Base-by-base conservation (phyloP, 75 land plant genomes). In the Selaginella moellendorffii region DNA sequence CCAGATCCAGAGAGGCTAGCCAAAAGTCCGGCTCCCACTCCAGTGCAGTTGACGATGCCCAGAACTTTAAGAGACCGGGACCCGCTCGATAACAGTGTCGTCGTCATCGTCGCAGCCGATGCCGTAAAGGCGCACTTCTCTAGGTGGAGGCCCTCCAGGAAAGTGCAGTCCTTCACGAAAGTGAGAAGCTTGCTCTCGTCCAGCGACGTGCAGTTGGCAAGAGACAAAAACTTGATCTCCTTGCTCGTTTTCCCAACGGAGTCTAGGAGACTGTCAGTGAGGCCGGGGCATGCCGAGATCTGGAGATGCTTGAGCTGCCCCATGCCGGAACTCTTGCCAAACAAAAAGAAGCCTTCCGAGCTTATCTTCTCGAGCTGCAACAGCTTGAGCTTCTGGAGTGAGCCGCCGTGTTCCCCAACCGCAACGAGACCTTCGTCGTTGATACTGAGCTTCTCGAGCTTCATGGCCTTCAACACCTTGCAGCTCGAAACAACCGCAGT, bases 111-210 rank as follows among this genome's bases (percentile, higher is more conserved):
- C n/a, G n/a, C n/a, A n/a, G 46, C 14, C 46, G 68, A 75, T 42
- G 89, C 72, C 61, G 88, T 77, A 59, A 67, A 52, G 65, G 81
- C 83, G 74, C 97, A 91, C 60, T 81, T 85, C 58, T 91, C 95
- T 54, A 91, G 64, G 27, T 76, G 79, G 2, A 91, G 64, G 42
- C 67, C 83, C 29, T 85, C 95, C 19, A 91, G 79, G n/a, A 81
- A 70, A 17, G 1, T 27, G 0, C 82, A 83, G 68, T 59, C 31
- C 56, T 72, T 68, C 26, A 80, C 62, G 68, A 91, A 78, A 25
- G 74, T 72, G 26, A 62, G 51, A 53, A 91, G 60, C 0, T 95
- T 89, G 42, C 31, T 56, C 46, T 88, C 81, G 23, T 79, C 74
- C 25, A 91, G 14, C 1, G 69, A 63, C 29, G 70, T 53, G 64